Evolutionary conservation across 2,329 filamentous ascomycete species (phyloP).

Genomic region (Nemania sp.): DNA sequence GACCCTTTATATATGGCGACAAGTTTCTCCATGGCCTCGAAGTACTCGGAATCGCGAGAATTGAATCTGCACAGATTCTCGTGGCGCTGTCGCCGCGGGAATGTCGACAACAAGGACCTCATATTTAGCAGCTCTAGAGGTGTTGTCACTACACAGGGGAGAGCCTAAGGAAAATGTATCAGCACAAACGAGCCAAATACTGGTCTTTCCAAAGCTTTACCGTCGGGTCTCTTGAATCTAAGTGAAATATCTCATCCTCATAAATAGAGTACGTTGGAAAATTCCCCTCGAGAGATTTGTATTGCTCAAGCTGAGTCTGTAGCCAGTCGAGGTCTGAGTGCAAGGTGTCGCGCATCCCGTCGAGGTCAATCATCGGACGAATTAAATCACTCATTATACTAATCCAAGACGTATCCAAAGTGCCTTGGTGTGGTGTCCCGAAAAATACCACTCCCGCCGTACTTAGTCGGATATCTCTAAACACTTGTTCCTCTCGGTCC

Average conservation of each 20-base stretch:
- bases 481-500: background rate
- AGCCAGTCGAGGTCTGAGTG: constrained; percentile 3
- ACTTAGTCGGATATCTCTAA: constrained; percentile 2
- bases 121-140: background rate
- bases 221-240: background rate
- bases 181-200: background rate
- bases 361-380: background rate
- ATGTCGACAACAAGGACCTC: background rate
- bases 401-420: background rate
- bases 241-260: background rate
- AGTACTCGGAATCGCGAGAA: background rate
- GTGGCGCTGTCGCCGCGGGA: background rate
- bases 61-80: background rate
- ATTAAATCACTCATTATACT: background rate
- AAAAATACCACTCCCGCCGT: constrained; percentile 9
- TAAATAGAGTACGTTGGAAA: constrained; percentile 2
- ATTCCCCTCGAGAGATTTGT: constrained; percentile 4
- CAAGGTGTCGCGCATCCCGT: constrained; percentile 4
- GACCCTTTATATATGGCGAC: background rate
- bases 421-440: constrained; percentile 16
- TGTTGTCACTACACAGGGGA: background rate
- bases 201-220: background rate
- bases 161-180: background rate
- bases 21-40: background rate
- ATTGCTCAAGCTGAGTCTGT: constrained; percentile 11